A percentile compares a stretch with the other conserved stretches of the same genome.
Conservation (phyloP, 1,284 basidiomycete species). For the Bjerkandera adusta region DNA sequence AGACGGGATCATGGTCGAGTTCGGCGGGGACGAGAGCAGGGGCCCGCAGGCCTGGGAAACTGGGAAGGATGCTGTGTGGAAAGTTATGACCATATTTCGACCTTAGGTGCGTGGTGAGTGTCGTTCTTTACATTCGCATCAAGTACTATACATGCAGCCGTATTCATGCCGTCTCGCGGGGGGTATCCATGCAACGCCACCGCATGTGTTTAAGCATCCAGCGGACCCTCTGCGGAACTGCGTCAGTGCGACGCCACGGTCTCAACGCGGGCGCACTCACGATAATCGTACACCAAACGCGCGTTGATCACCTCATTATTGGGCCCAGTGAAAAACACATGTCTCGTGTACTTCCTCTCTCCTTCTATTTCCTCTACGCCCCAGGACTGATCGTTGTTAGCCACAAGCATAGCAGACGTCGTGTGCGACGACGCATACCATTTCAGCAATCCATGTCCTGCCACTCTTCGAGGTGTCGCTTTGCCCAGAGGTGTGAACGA, state of each 20-base stretch:
- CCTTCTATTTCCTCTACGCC: constrained; percentile 63
- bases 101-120: constrained; percentile 22
- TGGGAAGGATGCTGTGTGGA: constrained; percentile 79
- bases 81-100: constrained; percentile 65
- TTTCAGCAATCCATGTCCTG: constrained; percentile 35
- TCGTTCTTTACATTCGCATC: too few relatives aligned
- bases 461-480: constrained; percentile 39
- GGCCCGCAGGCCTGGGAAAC: constrained; percentile 84
- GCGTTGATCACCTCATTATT: constrained; percentile 54
- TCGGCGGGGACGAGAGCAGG: constrained; percentile 70
- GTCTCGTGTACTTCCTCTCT: constrained; percentile 59
- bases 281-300: constrained; percentile 67
- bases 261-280: constrained; percentile 29
- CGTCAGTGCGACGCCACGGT: neutral
- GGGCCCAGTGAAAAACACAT: constrained; percentile 65
- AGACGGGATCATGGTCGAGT: constrained; percentile 80
- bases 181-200: constrained; percentile 2
- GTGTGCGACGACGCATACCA: constrained; percentile 27
- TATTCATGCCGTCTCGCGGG: neutral
- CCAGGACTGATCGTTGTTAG: constrained; percentile 50
- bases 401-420: neutral
- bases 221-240: too few relatives aligned
- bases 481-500: constrained; percentile 31
- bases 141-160: neutral
- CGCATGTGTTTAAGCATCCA: neutral